Evolutionary conservation across 78 protist species (phyloP), one percentile per base, ranked within the genome.

Genomic region (Dictyostelium capitatum): DNA sequence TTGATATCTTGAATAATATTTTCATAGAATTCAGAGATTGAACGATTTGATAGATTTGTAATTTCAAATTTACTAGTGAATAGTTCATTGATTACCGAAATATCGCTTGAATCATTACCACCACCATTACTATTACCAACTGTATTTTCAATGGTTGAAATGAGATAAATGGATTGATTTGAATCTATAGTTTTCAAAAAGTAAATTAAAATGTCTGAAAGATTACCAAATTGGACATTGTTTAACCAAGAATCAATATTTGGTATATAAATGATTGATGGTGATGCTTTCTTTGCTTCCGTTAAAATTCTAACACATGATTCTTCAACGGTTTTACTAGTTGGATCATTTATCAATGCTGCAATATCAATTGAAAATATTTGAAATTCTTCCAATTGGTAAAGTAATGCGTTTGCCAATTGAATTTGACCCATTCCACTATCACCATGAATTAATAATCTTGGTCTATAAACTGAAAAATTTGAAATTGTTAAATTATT

Each of bases 381-480:
- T 78, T 90, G 95, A 59, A 80, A 69, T 23, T 82, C 90, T 70
- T 95, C 90, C 14, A 90, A 53, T 10, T 77, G 32, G 37, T 83
- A 72, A 11, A 82, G 56, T 30, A 90, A 46, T 30, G 95, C 32
- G 43, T 83, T 81, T 28, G 92, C 94, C 19, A 95, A 57, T 69
- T 37, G 54, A 15, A 78, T 70, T 82, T 79, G 95, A 20, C 95
- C 95, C 91, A 78, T 74, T 30, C 85, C 83, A 28, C 78, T 28
- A 10, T 77, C 90, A 43, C 94, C 90, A 82, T 54, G 32, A 14
- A 89, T 83, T 64, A 95, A 69, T 62, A 81, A 4, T 54, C 87
- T 32, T 28, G 96, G 95, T 25, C 90, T 37, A 82, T 79, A 92
- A 14, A 92, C 81, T 32, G 90, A 59, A n/a, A 69, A 89, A 43